A percentile compares a stretch with the other conserved stretches of the same genome.
Evolutionary conservation across 2,329 filamentous ascomycete genomes (phyloP).

Genomic region (Alternaria triticina): DNA sequence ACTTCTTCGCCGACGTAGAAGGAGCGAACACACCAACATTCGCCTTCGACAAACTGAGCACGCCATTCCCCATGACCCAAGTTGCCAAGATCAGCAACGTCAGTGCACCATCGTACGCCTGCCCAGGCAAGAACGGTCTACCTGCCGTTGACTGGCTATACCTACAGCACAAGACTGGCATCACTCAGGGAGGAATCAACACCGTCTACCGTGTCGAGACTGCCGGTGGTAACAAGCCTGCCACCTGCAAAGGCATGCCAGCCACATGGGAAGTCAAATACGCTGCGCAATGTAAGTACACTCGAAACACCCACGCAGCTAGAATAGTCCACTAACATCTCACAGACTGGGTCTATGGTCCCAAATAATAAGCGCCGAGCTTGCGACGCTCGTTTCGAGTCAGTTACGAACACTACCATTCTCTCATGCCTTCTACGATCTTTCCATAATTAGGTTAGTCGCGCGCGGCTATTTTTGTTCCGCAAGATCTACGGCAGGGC

Average conservation of each 20-base stretch:
- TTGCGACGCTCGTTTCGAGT: slow-evolving; percentile 15
- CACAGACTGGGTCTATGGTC: slow-evolving; percentile 54
- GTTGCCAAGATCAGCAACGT: slow-evolving; percentile 58
- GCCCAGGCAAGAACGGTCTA: slow-evolving; percentile 46
- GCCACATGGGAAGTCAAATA: slow-evolving; percentile 51
- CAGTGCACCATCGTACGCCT: slow-evolving; percentile 57
- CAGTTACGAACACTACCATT: slow-evolving; percentile 8
- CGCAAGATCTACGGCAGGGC: neutral
- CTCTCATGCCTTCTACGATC: neutral
- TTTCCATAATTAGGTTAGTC: neutral
- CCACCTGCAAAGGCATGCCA: slow-evolving; percentile 47
- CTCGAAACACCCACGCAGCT: neutral
- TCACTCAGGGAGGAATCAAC: slow-evolving; percentile 49
- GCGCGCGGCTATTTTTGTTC: slow-evolving; percentile 5
- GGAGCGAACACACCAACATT: slow-evolving; percentile 62
- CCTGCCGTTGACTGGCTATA: slow-evolving; percentile 55
- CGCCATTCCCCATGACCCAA: slow-evolving; percentile 50
- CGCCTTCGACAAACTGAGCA: slow-evolving; percentile 54
- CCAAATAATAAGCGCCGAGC: slow-evolving; percentile 27
- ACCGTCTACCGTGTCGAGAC: slow-evolving; percentile 58
- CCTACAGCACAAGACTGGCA: slow-evolving; percentile 49
- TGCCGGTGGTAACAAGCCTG: slow-evolving; percentile 53
- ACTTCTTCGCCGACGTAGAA: slow-evolving; percentile 64
- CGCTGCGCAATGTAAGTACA: slow-evolving; percentile 45
- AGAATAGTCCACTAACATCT: slow-evolving; percentile 6